Evolutionary conservation across 2,329 filamentous ascomycete genomes (phyloP).

Genomic region (Sordariomycetes sp.): DNA sequence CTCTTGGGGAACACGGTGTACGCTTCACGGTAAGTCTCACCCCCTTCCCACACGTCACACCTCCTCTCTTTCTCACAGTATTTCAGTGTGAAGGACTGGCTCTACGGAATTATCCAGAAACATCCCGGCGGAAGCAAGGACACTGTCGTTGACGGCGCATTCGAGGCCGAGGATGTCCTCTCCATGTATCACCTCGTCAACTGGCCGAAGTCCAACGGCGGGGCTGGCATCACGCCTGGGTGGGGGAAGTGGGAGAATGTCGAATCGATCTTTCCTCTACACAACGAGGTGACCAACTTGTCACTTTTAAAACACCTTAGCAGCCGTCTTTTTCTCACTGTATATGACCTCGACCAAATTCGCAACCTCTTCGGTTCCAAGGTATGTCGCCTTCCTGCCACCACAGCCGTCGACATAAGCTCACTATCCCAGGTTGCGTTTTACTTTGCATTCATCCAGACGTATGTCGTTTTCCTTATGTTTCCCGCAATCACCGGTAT

Average conservation of each 20-base stretch:
- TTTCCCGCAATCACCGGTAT: slow-evolving; percentile 58
- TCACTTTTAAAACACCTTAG: slow-evolving; percentile 43
- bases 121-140: slow-evolving; percentile 42
- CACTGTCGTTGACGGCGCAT: slow-evolving; percentile 34
- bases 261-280: slow-evolving; percentile 47
- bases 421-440: slow-evolving; percentile 32
- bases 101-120: slow-evolving; percentile 53
- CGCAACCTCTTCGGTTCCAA: slow-evolving; percentile 50
- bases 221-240: slow-evolving; percentile 47
- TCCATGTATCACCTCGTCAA: slow-evolving; percentile 57
- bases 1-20: slow-evolving; percentile 53
- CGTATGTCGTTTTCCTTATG: slow-evolving; percentile 57
- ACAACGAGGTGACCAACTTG: slow-evolving; percentile 43
- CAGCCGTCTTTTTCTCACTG: slow-evolving; percentile 32
- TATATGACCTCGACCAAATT: slow-evolving; percentile 42
- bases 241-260: slow-evolving; percentile 47
- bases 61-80: not conserved
- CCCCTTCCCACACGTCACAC: not conserved
- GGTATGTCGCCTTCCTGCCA: slow-evolving; percentile 9
- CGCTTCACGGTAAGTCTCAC: slow-evolving; percentile 40
- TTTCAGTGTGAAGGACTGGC: slow-evolving; percentile 58
- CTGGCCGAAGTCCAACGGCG: slow-evolving; percentile 42
- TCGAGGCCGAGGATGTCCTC: slow-evolving; percentile 55
- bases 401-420: slow-evolving; percentile 18
- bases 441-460: slow-evolving; percentile 74